A percentile compares a stretch with the other conserved stretches of the same genome.
phyloP scores from a whole-genome alignment of 495 filamentous ascomycete species.

The Podospora pseudoanserina region DNA sequence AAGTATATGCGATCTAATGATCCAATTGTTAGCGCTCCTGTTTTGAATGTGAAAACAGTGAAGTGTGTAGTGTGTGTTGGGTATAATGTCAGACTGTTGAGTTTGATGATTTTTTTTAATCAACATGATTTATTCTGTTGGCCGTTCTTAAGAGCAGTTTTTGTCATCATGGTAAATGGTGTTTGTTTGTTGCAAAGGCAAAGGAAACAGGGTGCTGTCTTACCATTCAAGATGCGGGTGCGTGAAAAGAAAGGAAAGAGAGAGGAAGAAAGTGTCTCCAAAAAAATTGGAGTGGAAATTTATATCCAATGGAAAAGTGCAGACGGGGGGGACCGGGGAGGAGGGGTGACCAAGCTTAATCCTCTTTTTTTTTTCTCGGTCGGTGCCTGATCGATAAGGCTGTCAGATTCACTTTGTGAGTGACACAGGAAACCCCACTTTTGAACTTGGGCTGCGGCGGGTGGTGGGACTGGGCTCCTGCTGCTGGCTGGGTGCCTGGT shows the following conservation, averaged over 20 bases:
- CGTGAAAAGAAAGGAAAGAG: background rate
- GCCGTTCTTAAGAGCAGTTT: conserved; percentile 55
- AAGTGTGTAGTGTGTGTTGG: conserved; percentile 3
- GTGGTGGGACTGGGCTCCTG: too few species aligned
- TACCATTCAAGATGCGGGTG: conserved; percentile 2
- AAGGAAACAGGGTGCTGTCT: background rate
- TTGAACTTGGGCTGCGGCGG: background rate
- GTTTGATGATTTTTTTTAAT: conserved; percentile 52
- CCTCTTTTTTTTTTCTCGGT: background rate
- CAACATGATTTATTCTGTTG: conserved; percentile 56
- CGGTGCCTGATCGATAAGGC: conserved; percentile 10
- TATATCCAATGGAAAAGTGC: background rate
- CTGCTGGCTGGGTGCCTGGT: background rate
- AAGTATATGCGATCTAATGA: background rate
- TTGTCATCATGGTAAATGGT: conserved; percentile 42
- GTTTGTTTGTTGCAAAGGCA: background rate
- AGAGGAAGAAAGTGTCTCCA: background rate
- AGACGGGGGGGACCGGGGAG: background rate
- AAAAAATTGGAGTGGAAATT: background rate
- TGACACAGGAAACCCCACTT: background rate
- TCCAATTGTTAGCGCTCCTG: conserved; percentile 27
- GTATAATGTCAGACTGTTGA: conserved; percentile 55
- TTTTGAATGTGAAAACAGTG: conserved; percentile 5
- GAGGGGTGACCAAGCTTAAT: background rate
- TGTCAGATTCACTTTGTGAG: background rate